A percentile compares a stretch with the other conserved stretches of the same genome.
Conservation (phyloP, 306 rosid genomes). For the Calophaca sinica region DNA sequence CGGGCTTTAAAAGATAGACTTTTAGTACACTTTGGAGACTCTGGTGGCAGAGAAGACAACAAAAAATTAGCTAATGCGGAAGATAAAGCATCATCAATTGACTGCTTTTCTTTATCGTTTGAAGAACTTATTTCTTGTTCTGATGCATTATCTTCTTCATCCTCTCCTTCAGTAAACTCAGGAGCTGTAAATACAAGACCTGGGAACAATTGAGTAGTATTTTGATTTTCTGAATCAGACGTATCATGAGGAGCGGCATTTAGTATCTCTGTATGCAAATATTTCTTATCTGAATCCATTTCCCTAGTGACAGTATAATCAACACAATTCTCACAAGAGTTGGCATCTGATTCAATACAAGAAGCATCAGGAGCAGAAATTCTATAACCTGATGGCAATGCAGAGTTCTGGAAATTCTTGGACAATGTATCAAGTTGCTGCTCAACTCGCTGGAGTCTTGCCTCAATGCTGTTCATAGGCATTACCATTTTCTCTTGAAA, state of each 20-base stretch:
- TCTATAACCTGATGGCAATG: slow-evolving; percentile 55
- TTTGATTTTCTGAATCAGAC: slow-evolving; percentile 45
- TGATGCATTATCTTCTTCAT: slow-evolving; percentile 53
- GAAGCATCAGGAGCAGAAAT: slow-evolving; percentile 70
- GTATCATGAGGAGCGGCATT: slow-evolving; percentile 44
- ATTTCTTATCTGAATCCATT: slow-evolving; percentile 51
- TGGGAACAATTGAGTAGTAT: slow-evolving; percentile 58
- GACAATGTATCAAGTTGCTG: slow-evolving; percentile 76
- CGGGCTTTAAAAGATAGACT: slow-evolving; percentile 61
- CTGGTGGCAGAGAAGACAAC: slow-evolving; percentile 55
- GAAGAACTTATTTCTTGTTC: slow-evolving; percentile 44
- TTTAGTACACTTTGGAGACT: slow-evolving; percentile 52
- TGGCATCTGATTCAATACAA: slow-evolving; percentile 59
- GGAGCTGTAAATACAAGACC: slow-evolving; percentile 86
- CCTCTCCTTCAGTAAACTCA: slow-evolving; percentile 72
- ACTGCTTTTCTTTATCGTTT: slow-evolving; percentile 56
- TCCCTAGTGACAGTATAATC: slow-evolving; percentile 50
- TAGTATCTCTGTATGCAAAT: slow-evolving; percentile 46
- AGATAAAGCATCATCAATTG: slow-evolving; percentile 81
- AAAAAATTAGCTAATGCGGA: slow-evolving; percentile 82
- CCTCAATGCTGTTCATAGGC: slow-evolving; percentile 81
- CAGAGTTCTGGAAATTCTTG: slow-evolving; percentile 57
- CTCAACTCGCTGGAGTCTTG: slow-evolving; percentile 86
- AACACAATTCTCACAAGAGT: slow-evolving; percentile 52
- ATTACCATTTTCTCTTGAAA: slow-evolving; percentile 85